phyloP scores from a whole-genome alignment of 345 rosid species.

The rapeseed (Brassica napus) region Da-Ae NC_063436.1:7057001-7057500 shows the following conservation, averaged over 20 bases:
- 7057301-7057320: neutral
- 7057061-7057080: slow-evolving; percentile 21
- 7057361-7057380: neutral
- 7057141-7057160: slow-evolving; percentile 17
- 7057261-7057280: neutral
- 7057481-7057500: no score
- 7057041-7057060: slow-evolving; percentile 1
- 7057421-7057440: no score
- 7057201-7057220: neutral
- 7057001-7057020: slow-evolving; percentile 20
- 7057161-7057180: neutral
- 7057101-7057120: slow-evolving; percentile 36
- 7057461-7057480: no score
- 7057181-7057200: neutral
- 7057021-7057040: neutral
- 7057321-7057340: no score
- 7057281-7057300: neutral
- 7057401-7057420: neutral
- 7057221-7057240: neutral
- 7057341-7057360: neutral
- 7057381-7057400: neutral
- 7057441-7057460: no score
- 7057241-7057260: neutral
- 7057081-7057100: slow-evolving; percentile 30
- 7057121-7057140: slow-evolving; percentile 4